Percentiles rank a stretch among this genome's conserved stretches.
Evolutionary conservation across 345 rosid species (phyloP).

Genomic region (Pugionium cornutum): DNA sequence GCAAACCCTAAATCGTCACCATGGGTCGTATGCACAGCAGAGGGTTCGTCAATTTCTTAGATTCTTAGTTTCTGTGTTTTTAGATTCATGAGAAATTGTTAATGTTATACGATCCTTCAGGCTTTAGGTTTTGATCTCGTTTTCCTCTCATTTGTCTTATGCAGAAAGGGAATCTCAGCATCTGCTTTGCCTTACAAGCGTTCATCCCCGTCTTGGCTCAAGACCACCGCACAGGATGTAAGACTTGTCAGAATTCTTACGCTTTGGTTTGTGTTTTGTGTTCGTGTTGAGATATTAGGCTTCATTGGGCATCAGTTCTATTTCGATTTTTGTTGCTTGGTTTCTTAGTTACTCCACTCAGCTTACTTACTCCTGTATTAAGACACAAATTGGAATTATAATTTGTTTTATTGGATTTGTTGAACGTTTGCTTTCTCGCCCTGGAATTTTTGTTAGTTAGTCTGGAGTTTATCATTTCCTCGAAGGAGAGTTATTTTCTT

Average conservation of each 20-base stretch:
- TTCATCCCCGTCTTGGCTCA: constrained; percentile 82
- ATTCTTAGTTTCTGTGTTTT: neutral
- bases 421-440: neutral
- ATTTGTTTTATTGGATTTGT: neutral
- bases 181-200: constrained; percentile 88
- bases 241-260: constrained; percentile 11
- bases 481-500: neutral
- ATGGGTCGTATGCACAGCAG: constrained; percentile 93
- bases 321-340: neutral
- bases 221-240: constrained; percentile 56
- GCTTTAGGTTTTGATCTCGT: neutral
- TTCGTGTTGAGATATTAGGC: neutral
- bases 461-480: neutral
- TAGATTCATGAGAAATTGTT: neutral
- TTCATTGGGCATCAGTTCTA: neutral
- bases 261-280: neutral
- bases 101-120: neutral
- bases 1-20: constrained; percentile 28
- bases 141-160: neutral
- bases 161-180: constrained; percentile 81
- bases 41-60: constrained; percentile 47
- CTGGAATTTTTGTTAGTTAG: neutral
- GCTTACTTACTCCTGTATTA: neutral
- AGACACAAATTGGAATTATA: neutral
- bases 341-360: neutral